These are phyloP conservation scores for Pleoardoris graminearum DNA, from an alignment of 2,329 filamentous ascomycete genomes.

Conservation along the genomic window DNA sequence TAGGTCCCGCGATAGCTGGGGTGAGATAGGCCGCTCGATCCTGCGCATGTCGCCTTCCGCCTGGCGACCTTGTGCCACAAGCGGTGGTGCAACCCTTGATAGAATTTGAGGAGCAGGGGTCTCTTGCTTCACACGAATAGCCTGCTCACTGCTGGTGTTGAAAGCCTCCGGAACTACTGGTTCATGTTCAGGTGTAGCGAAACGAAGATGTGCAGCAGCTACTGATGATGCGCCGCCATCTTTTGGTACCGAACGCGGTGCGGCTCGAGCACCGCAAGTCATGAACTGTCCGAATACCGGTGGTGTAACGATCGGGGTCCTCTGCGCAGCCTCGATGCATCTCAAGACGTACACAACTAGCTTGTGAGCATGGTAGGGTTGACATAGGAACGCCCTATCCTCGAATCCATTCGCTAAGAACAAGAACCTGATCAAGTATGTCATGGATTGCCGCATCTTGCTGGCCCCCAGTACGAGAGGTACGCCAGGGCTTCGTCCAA, in stretches of 20 bases:
- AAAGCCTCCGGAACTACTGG: background rate
- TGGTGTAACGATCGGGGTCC: background rate
- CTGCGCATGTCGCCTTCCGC: background rate
- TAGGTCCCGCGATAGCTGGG: too few relatives aligned
- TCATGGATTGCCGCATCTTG: background rate
- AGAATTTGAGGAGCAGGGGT: background rate
- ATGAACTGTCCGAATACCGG: background rate
- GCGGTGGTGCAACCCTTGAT: background rate
- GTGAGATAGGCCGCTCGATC: too few relatives aligned
- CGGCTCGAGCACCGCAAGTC: background rate
- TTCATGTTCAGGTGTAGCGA: background rate
- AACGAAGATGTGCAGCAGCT: background rate
- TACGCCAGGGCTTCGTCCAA: background rate
- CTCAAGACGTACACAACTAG: background rate
- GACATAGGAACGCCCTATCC: background rate
- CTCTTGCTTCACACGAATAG: background rate
- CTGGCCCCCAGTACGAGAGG: too few relatives aligned
- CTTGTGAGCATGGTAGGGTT: background rate
- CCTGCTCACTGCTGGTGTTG: background rate
- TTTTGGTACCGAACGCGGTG: background rate
- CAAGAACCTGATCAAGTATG: background rate
- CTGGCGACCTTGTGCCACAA: background rate
- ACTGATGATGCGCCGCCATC: background rate
- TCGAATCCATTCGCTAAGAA: background rate
- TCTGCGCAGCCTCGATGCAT: background rate